Percentiles rank a stretch among this genome's conserved stretches.
phyloP scores from a whole-genome alignment of 345 rosid species.

The Kernera saxatilis region DNA sequence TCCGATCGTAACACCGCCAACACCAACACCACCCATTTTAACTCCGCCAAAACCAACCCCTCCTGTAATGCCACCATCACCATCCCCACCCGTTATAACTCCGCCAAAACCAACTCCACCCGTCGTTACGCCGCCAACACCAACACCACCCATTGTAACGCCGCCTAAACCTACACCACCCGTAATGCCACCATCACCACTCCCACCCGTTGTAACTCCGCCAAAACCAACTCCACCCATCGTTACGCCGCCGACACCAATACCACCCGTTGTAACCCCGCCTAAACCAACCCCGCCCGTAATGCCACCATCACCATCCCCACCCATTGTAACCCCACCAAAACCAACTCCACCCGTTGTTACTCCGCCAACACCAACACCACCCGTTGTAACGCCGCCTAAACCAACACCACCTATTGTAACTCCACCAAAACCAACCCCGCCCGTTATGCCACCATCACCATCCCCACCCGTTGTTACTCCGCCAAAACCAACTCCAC shows the following conservation, averaged over 20 bases:
- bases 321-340: neutral
- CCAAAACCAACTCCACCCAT: constrained; percentile 12
- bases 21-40: neutral
- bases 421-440: neutral
- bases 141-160: neutral
- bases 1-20: neutral
- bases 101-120: neutral
- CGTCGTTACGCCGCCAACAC: neutral
- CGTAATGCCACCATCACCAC: neutral
- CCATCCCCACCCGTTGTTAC: neutral
- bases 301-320: neutral
- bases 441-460: neutral
- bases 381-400: neutral
- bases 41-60: neutral
- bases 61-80: neutral
- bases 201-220: neutral
- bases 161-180: neutral
- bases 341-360: neutral
- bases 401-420: neutral
- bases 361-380: constrained; percentile 12
- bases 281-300: constrained; percentile 12
- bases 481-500: neutral
- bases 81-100: neutral
- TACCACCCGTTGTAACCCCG: neutral
- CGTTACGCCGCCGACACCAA: neutral